Evolutionary conservation across 179 eudicot species (phyloP).

Genomic region (Drosera spatulata): DNA sequence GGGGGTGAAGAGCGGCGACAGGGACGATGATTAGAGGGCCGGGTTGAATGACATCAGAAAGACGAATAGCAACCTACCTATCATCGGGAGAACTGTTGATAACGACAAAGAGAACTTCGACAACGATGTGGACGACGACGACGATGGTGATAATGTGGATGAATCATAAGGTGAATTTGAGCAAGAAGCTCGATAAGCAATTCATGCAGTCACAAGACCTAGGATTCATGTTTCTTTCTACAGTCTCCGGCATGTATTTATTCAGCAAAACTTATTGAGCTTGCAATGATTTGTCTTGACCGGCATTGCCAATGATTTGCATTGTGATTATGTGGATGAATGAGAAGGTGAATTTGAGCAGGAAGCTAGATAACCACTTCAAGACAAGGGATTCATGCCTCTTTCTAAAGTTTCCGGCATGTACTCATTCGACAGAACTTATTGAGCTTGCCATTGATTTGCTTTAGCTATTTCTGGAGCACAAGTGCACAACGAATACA

Average conservation of each 20-base stretch:
- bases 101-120: conserved; percentile 84
- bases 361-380: conserved; percentile 57
- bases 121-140: conserved; percentile 84
- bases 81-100: conserved; percentile 65
- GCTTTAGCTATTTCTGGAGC: no score
- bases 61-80: conserved; percentile 44
- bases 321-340: conserved; percentile 76
- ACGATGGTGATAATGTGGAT: conserved; percentile 73
- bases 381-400: no score
- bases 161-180: conserved; percentile 95
- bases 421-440: no score
- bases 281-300: no score
- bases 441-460: no score
- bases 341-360: conserved; percentile 95
- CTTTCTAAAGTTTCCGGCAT: no score
- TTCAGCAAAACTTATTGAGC: no score
- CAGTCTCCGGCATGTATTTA: no score
- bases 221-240: no score
- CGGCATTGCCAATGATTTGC: conserved; percentile 79
- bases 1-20: conserved; percentile 13
- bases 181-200: conserved; percentile 67
- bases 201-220: no score
- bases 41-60: conserved; percentile 76
- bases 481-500: no score
- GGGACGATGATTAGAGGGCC: background rate